These are phyloP conservation scores for Penicillium malachiteum DNA, from an alignment of 495 filamentous ascomycete genomes.

Conservation along the genomic window DNA sequence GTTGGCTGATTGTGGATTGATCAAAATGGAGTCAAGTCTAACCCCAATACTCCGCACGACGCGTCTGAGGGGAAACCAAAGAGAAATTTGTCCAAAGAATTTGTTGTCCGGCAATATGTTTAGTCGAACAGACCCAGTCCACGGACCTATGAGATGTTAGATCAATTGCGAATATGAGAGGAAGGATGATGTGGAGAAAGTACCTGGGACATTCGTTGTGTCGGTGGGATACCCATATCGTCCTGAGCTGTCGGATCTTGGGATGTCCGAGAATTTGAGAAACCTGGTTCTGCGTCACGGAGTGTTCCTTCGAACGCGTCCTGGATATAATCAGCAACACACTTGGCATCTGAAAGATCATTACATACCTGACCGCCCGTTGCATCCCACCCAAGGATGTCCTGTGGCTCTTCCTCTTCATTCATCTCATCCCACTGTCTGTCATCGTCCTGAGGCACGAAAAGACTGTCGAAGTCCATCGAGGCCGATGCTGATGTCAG, in stretches of 20 bases:
- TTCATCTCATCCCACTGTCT: conserved; percentile 77
- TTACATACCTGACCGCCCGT: conserved; percentile 50
- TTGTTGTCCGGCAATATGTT: neutral
- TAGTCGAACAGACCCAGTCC: conserved; percentile 48
- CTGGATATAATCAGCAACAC: conserved; percentile 15
- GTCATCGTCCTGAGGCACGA: conserved; percentile 74
- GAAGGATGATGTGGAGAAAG: neutral
- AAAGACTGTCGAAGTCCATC: conserved; percentile 70
- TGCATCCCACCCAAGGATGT: conserved; percentile 79
- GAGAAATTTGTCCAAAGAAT: too few species aligned
- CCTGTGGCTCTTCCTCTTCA: conserved; percentile 68
- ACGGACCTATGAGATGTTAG: conserved; percentile 35
- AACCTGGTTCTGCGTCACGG: conserved; percentile 23
- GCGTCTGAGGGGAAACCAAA: too few species aligned
- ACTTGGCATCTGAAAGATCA: neutral
- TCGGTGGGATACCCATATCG: conserved; percentile 48
- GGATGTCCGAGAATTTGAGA: conserved; percentile 16
- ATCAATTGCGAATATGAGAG: neutral
- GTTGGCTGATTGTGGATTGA: conserved; percentile 63
- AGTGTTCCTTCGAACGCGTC: conserved; percentile 37
- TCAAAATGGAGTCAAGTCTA: too few species aligned
- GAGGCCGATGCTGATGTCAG: conserved; percentile 48
- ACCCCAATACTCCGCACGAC: too few species aligned
- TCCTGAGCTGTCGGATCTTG: conserved; percentile 24
- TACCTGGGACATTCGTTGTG: conserved; percentile 53